Evolutionary conservation across 257 asterid species (phyloP).

Genomic region (Cordia subcordata): DNA sequence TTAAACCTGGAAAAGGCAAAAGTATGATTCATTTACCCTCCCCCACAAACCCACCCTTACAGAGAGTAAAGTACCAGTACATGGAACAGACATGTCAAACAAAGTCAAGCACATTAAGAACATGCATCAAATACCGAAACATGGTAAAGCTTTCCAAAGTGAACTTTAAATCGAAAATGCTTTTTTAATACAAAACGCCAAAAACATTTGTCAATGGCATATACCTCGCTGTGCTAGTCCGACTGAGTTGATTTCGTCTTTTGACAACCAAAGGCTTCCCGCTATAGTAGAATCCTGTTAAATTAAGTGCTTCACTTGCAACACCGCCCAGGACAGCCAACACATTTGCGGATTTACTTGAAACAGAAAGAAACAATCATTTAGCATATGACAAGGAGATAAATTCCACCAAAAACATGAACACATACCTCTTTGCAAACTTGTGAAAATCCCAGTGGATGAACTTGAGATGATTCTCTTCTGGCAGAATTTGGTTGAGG

Average conservation of each 20-base stretch:
- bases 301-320: slow-evolving; percentile 95
- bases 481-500: slow-evolving; percentile 81
- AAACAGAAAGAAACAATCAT: slow-evolving; percentile 24
- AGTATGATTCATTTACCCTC: no score
- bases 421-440: slow-evolving; percentile 83
- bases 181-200: not conserved
- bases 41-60: not conserved
- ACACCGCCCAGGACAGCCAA: slow-evolving; percentile 98
- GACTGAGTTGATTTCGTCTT: slow-evolving; percentile 54
- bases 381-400: slow-evolving; percentile 21
- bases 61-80: no score
- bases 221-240: slow-evolving; percentile 86
- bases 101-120: no score
- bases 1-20: no score
- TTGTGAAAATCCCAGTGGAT: slow-evolving; percentile 99
- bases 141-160: not conserved
- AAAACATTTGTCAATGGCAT: not conserved
- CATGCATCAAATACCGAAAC: no score
- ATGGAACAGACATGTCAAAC: no score
- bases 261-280: slow-evolving; percentile 68
- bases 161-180: not conserved
- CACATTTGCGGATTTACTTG: slow-evolving; percentile 97
- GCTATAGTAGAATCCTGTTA: slow-evolving; percentile 88
- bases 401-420: slow-evolving; percentile 11
- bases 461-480: slow-evolving; percentile 77